These are phyloP conservation scores for Ascochyta clinopodiicola DNA, from an alignment of 2,329 filamentous ascomycete species.

Conservation along the genomic window DNA sequence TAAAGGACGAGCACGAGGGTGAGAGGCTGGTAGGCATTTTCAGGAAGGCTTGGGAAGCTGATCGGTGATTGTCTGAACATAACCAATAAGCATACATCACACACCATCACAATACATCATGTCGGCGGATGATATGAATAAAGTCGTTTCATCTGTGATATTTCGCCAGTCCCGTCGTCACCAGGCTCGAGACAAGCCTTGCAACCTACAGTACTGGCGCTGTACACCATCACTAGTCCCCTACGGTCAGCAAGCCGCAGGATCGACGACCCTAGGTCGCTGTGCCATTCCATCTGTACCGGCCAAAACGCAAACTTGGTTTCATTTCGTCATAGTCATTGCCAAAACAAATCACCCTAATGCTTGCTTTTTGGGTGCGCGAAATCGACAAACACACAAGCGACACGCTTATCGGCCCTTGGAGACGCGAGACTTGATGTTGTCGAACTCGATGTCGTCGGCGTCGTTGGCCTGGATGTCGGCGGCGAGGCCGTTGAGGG, in stretches of 20 bases:
- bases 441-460: slow-evolving; percentile 81
- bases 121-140: slow-evolving; percentile 19
- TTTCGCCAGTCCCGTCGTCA: slow-evolving; percentile 29
- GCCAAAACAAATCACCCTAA: slow-evolving; percentile 23
- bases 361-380: slow-evolving; percentile 27
- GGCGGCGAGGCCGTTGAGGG: slow-evolving; percentile 74
- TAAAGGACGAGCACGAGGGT: slow-evolving; percentile 73
- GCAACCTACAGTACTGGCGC: slow-evolving; percentile 21
- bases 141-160: slow-evolving; percentile 30
- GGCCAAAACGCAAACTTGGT: slow-evolving; percentile 22
- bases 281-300: slow-evolving; percentile 19
- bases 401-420: slow-evolving; percentile 55
- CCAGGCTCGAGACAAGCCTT: slow-evolving; percentile 20
- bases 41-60: slow-evolving; percentile 70
- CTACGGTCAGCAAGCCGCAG: not conserved
- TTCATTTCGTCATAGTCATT: slow-evolving; percentile 29
- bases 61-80: slow-evolving; percentile 20
- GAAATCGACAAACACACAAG: slow-evolving; percentile 23
- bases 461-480: slow-evolving; percentile 85
- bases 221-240: slow-evolving; percentile 12
- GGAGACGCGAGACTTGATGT: slow-evolving; percentile 63
- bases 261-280: slow-evolving; percentile 2
- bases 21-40: slow-evolving; percentile 72
- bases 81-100: not conserved
- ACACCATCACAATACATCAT: slow-evolving; percentile 15